Conservation (phyloP, 1,284 basidiomycete genomes). For the Xerocomus amazonicus region DNA sequence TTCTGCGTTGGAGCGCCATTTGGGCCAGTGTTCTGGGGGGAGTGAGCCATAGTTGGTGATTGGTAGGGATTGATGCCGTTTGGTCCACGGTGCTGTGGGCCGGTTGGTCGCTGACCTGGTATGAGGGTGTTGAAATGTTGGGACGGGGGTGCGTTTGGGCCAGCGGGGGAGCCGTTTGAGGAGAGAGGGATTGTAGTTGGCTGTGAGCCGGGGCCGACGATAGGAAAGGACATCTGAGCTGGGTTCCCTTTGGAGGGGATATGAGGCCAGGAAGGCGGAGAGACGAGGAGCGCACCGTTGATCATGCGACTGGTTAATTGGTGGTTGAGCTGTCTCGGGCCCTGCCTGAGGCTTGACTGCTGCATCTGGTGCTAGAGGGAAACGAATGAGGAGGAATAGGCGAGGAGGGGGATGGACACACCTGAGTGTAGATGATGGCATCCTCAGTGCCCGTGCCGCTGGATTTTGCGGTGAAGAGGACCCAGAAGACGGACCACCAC, state of each 20-base stretch:
- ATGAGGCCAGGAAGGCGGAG: constrained; percentile 31
- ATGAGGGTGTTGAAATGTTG: constrained; percentile 28
- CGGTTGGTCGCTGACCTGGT: constrained; percentile 33
- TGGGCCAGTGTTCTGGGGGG: constrained; percentile 35
- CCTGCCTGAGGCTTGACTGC: constrained; percentile 32
- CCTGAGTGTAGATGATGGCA: constrained; percentile 67
- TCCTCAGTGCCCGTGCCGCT: constrained; percentile 59
- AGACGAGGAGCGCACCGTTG: constrained; percentile 30
- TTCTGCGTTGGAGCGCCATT: constrained; percentile 30
- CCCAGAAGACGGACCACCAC: constrained; percentile 88
- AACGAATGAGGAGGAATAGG: constrained; percentile 3
- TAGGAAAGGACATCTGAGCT: constrained; percentile 30
- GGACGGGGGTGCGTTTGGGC: constrained; percentile 19
- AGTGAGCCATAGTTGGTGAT: constrained; percentile 43
- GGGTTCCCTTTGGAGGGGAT: constrained; percentile 27
- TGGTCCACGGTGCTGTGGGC: constrained; percentile 35
- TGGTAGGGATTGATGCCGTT: constrained; percentile 41
- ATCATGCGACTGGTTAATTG: constrained; percentile 28
- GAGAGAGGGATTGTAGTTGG: constrained; percentile 44
- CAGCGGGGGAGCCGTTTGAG: constrained; percentile 30
- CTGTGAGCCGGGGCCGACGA: constrained; percentile 30
- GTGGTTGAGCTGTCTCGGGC: constrained; percentile 30
- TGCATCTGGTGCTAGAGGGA: constrained; percentile 39
- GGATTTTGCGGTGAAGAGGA: constrained; percentile 73
- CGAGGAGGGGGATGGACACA: constrained; percentile 34